Conservation (phyloP, 768 basidiomycete species). For the Agrocybe praecox region DNA sequence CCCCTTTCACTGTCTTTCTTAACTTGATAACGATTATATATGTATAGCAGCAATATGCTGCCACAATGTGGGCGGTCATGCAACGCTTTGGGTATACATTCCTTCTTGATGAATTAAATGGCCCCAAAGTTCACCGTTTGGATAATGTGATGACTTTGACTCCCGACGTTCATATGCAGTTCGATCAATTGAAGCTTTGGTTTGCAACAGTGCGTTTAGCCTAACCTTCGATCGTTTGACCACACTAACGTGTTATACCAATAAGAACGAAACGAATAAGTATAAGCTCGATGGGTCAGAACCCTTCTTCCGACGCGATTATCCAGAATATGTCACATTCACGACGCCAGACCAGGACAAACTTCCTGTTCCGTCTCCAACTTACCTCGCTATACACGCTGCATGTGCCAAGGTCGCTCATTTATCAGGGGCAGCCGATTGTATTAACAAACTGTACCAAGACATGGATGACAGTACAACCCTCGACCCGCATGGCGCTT, state of each 20-base stretch:
- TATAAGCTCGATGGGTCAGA: conserved; percentile 18
- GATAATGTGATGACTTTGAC: conserved; percentile 34
- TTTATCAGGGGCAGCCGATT: conserved; percentile 38
- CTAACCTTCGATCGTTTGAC: neutral
- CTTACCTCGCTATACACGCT: conserved; percentile 38
- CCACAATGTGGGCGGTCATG: conserved; percentile 26
- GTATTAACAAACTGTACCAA: conserved; percentile 22
- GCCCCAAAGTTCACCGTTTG: conserved; percentile 28
- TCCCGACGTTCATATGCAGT: conserved; percentile 18
- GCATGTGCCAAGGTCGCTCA: conserved; percentile 39
- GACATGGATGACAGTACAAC: conserved; percentile 13
- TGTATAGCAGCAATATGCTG: conserved; percentile 15
- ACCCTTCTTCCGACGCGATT: conserved; percentile 4
- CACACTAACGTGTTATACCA: neutral
- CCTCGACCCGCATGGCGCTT: conserved; percentile 13
- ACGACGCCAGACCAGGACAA: conserved; percentile 23
- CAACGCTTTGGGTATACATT: conserved; percentile 24
- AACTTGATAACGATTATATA: no score
- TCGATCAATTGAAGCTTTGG: conserved; percentile 32
- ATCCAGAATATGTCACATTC: conserved; percentile 28
- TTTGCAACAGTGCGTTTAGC: conserved; percentile 27
- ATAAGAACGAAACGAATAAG: conserved; percentile 17
- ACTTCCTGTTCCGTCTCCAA: conserved; percentile 31
- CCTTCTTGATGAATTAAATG: conserved; percentile 25
- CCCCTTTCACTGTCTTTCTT: no score